These are phyloP conservation scores for Gnetum montanum DNA, from an alignment of 75 land plant species.

Conservation along the genomic window DNA sequence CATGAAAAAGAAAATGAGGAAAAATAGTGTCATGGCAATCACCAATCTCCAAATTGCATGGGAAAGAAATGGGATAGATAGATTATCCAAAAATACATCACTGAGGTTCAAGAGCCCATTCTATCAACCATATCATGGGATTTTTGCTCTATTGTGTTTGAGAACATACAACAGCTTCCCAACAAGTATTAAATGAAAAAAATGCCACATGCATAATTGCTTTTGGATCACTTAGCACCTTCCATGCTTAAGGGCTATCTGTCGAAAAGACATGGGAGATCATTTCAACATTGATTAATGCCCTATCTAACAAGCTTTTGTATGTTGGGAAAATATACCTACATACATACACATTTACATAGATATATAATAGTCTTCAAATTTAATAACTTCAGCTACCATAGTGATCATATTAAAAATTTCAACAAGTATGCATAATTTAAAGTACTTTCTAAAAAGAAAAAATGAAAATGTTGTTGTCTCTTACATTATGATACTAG, in stretches of 20 bases:
- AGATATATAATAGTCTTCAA: no score
- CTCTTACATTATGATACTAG: no score
- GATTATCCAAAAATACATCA: slow-evolving; percentile 71
- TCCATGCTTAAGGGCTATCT: slow-evolving; percentile 40
- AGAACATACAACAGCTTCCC: slow-evolving; percentile 82
- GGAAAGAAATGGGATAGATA: slow-evolving; percentile 52
- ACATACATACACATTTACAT: no score
- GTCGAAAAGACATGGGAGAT: slow-evolving; percentile 11
- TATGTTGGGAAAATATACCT: no score
- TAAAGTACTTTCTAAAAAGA: no score
- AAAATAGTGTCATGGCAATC: slow-evolving; percentile 52
- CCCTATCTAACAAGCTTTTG: no score
- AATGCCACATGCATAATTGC: slow-evolving; percentile 68
- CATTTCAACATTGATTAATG: no score
- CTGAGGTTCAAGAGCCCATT: slow-evolving; percentile 82
- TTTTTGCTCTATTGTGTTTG: slow-evolving; percentile 66
- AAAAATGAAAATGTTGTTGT: no score
- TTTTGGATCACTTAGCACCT: slow-evolving; percentile 37
- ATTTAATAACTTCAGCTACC: no score
- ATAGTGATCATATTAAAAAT: no score
- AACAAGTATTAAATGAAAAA: slow-evolving; percentile 61
- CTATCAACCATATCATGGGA: slow-evolving; percentile 66
- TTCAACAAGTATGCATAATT: no score
- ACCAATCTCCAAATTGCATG: slow-evolving; percentile 56
- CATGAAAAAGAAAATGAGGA: slow-evolving; percentile 83